A percentile compares a stretch with the other conserved stretches of the same genome.
Evolutionary conservation across 2,329 filamentous ascomycete species (phyloP).

Genomic region (Diaporthe destruens): DNA sequence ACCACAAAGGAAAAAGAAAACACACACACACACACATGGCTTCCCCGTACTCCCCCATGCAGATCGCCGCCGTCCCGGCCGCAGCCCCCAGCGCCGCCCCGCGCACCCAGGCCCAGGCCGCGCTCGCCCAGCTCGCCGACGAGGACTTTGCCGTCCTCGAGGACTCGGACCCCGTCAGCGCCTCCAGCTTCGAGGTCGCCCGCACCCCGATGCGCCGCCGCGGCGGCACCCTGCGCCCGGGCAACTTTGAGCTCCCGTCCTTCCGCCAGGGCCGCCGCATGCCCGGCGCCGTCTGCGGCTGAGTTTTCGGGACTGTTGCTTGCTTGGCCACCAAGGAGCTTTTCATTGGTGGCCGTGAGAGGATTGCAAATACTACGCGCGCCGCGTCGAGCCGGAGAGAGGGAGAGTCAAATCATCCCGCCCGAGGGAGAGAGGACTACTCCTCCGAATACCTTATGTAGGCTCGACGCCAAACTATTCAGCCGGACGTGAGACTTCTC

Average conservation of each 20-base stretch:
- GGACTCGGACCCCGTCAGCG: conserved; percentile 26
- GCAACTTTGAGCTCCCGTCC: conserved; percentile 29
- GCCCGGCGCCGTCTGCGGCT: conserved; percentile 26
- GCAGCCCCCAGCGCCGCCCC: conserved; percentile 21
- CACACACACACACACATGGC: background rate
- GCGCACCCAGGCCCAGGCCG: conserved; percentile 23
- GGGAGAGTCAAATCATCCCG: background rate
- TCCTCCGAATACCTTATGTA: no score
- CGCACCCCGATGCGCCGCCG: conserved; percentile 29
- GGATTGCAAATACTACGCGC: background rate
- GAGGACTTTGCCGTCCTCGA: conserved; percentile 31
- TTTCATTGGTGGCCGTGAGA: conserved; percentile 2
- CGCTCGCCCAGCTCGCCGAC: conserved; percentile 25
- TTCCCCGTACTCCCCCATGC: conserved; percentile 30
- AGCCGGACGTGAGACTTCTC: conserved; percentile 29
- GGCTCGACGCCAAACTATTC: conserved; percentile 2
- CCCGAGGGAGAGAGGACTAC: background rate
- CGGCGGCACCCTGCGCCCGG: conserved; percentile 29
- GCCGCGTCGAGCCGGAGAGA: conserved; percentile 4
- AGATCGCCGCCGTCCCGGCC: conserved; percentile 26
- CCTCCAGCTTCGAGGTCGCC: conserved; percentile 32
- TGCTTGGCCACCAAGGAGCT: background rate
- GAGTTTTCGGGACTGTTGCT: background rate
- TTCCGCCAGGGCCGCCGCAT: conserved; percentile 25
- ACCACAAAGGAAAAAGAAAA: no score